Evolutionary conservation across 2,329 filamentous ascomycete species (phyloP), one percentile per base, ranked within the genome.

Genomic region (Apiospora marii): DNA sequence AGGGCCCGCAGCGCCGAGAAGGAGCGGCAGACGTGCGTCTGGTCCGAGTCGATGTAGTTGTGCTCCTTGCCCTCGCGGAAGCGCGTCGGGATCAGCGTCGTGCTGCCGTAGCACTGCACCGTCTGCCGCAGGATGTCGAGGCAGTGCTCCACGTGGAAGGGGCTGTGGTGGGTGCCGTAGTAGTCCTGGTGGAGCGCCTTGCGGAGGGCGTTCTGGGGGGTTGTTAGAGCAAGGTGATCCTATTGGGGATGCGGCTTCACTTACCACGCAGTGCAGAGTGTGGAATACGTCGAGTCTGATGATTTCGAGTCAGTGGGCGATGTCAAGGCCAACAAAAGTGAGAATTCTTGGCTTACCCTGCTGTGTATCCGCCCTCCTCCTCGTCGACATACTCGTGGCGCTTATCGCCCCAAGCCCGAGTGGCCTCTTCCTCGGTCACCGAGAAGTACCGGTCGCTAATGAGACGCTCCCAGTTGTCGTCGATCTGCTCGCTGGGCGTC

Each of bases 71-170:
- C 67, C 24, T 44, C 41, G 27, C n/a, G 27, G 67, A 46, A 68
- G n/a, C 44, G 41, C 14, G 44, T 68, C 41, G 67, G 67, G 41
- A 48, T 68, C 24, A 68, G 41, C 41, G 67, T 48, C 67, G 67
- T 68, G 67, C 67, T 68, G 41, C 67, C 69, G n/a, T 61, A 58
- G 49, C 69, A 70, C 69, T 58, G 49, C 19, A 70, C 16, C 22
- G 69, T 46, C 69, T 70, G 69, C 10, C 69, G 69, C 19, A 70
- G 46, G 49, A 58, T 30, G 51, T 70, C 51, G 69, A 70, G 49
- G 69, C 69, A 70, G 41, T 70, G 69, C 51, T 61, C 48, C 37
- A 64, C 19, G 58, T 64, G 58, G 34, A 64, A 64, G 8, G 34
- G 58, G 58, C 58, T 64, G 58, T 41, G 58, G 30, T 41, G 58